Conservation (phyloP, 2,329 filamentous ascomycete genomes). For the Ophiobolus disseminans region DNA sequence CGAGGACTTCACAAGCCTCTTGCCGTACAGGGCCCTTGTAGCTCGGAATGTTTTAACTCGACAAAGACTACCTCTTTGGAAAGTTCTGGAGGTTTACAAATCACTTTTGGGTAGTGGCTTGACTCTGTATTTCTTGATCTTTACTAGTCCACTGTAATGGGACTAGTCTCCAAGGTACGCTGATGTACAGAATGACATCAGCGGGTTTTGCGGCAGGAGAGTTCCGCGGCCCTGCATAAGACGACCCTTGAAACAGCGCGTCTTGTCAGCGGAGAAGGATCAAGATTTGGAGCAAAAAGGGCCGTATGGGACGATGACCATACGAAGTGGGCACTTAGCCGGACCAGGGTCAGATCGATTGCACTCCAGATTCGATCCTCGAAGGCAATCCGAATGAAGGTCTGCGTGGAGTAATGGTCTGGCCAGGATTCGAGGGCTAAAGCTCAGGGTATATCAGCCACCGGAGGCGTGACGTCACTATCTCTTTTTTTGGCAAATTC, state of each 20-base stretch:
- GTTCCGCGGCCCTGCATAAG: conserved; percentile 2
- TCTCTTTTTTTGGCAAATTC: neutral
- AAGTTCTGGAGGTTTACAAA: too few relatives aligned
- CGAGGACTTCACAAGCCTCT: neutral
- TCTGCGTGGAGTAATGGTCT: neutral
- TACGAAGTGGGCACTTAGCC: too few relatives aligned
- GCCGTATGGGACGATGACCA: too few relatives aligned
- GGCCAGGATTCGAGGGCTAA: conserved; percentile 21
- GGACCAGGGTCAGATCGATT: conserved; percentile 8
- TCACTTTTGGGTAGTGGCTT: too few relatives aligned
- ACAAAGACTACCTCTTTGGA: too few relatives aligned
- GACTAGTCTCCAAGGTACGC: too few relatives aligned
- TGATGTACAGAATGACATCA: conserved; percentile 3
- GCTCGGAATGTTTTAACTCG: too few relatives aligned
- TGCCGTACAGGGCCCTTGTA: too few relatives aligned
- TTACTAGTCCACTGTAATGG: too few relatives aligned
- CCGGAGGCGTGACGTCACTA: neutral
- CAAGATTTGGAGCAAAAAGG: neutral
- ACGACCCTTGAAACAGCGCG: neutral
- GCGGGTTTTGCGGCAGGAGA: too few relatives aligned
- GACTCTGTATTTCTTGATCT: too few relatives aligned
- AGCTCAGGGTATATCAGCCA: neutral
- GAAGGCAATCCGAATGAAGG: neutral
- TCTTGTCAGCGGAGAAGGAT: neutral
- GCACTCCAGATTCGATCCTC: conserved; percentile 2